Conservation (phyloP, 306 rosid genomes). For the Vicia faba region DNA sequence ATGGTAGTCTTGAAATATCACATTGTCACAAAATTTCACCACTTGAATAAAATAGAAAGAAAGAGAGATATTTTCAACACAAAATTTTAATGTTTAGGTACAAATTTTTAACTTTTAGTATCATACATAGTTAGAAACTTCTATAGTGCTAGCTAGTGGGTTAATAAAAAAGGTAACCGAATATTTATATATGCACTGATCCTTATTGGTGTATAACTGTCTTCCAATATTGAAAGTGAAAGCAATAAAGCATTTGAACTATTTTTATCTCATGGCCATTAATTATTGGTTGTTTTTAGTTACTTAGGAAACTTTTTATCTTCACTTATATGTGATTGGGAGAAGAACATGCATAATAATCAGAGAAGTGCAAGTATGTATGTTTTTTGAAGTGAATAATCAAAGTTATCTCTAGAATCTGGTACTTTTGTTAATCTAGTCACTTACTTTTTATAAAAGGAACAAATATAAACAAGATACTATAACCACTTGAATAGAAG, state of each 20-base stretch:
- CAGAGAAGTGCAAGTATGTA: background rate
- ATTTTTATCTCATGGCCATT: slow-evolving; percentile 3
- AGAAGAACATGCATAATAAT: slow-evolving; percentile 4
- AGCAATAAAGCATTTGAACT: background rate
- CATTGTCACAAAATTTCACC: too few species aligned
- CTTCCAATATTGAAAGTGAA: slow-evolving; percentile 42
- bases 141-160: slow-evolving; percentile 3
- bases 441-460: background rate
- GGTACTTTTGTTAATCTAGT: background rate
- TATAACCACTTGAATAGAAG: too few species aligned
- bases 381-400: background rate
- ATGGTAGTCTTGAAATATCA: too few species aligned
- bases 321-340: background rate
- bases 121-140: background rate
- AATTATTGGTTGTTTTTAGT: slow-evolving; percentile 20
- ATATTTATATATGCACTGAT: background rate
- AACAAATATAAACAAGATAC: too few species aligned
- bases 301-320: slow-evolving; percentile 11
- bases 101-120: background rate
- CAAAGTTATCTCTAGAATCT: background rate
- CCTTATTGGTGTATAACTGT: slow-evolving; percentile 32
- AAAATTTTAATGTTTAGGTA: background rate
- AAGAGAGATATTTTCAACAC: background rate
- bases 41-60: too few species aligned
- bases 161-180: slow-evolving; percentile 1